These are phyloP conservation scores for Medicago arabica DNA, from an alignment of 306 rosid species.

Conservation along the genomic window DNA sequence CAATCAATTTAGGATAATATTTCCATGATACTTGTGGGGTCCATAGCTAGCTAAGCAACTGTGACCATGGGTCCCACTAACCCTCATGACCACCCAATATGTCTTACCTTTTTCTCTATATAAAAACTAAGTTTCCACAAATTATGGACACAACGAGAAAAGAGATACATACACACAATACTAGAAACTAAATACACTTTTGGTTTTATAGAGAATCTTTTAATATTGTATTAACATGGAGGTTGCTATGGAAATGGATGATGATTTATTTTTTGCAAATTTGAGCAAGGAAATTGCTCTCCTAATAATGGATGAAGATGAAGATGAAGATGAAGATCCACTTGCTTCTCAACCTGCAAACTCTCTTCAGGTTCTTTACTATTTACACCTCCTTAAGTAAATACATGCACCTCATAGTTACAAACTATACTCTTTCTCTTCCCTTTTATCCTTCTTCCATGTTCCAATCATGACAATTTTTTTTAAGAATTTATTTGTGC, in stretches of 20 bases:
- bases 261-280: constrained; percentile 83
- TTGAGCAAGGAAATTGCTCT: constrained; percentile 88
- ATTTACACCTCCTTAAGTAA: constrained; percentile 17
- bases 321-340: constrained; percentile 84
- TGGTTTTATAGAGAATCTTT: constrained; percentile 8
- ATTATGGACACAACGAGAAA: not conserved
- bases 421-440: not conserved
- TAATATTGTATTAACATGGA: constrained; percentile 52
- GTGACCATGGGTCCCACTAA: constrained; percentile 67
- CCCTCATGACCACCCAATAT: constrained; percentile 69
- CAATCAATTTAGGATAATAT: constrained; percentile 57
- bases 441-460: not conserved
- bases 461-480: not conserved
- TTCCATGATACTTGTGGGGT: constrained; percentile 61
- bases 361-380: constrained; percentile 66
- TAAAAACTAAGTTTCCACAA: constrained; percentile 45
- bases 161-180: not conserved
- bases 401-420: not conserved
- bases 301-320: constrained; percentile 90
- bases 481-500: not conserved
- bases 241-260: constrained; percentile 65
- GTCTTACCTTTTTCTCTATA: constrained; percentile 44
- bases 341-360: constrained; percentile 55
- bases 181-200: constrained; percentile 8
- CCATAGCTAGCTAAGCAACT: constrained; percentile 68